A percentile compares a stretch with the other conserved stretches of the same genome.
Conservation (phyloP, 1,284 basidiomycete genomes). For the Apiotrichum laibachii region DNA sequence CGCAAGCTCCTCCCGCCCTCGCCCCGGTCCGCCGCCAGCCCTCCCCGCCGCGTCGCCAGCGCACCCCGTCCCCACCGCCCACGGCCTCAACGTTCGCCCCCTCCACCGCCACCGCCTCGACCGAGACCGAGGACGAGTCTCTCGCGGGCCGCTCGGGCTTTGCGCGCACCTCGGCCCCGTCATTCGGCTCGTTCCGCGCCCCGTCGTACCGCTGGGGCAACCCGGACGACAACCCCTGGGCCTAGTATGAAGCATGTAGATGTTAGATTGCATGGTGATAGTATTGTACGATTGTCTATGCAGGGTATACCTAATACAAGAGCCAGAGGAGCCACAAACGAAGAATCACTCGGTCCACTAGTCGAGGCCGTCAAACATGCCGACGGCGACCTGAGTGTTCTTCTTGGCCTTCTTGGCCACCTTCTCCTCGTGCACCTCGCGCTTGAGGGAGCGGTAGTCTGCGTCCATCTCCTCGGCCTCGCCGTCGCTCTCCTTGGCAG, state of each 20-base stretch:
- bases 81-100: neutral
- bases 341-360: constrained; percentile 13
- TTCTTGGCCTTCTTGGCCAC: constrained; percentile 29
- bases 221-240: constrained; percentile 19
- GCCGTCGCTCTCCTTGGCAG: constrained; percentile 18
- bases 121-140: no score
- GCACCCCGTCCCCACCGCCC: no score
- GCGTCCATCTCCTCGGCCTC: constrained; percentile 28
- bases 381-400: constrained; percentile 44
- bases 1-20: neutral
- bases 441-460: constrained; percentile 44
- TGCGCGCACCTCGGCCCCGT: neutral
- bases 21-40: neutral
- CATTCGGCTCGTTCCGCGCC: constrained; percentile 9
- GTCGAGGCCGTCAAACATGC: constrained; percentile 49
- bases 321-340: constrained; percentile 10
- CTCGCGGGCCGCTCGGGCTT: no score
- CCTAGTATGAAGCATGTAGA: constrained; percentile 4
- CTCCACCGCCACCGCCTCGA: neutral
- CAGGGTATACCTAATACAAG: constrained; percentile 5
- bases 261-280: constrained; percentile 20
- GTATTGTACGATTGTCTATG: constrained; percentile 19
- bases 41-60: neutral
- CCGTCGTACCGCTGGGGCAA: constrained; percentile 14
- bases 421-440: constrained; percentile 59